Conservation (phyloP, 352 stramenopile species). For the Phytophthora hibernalis region DNA sequence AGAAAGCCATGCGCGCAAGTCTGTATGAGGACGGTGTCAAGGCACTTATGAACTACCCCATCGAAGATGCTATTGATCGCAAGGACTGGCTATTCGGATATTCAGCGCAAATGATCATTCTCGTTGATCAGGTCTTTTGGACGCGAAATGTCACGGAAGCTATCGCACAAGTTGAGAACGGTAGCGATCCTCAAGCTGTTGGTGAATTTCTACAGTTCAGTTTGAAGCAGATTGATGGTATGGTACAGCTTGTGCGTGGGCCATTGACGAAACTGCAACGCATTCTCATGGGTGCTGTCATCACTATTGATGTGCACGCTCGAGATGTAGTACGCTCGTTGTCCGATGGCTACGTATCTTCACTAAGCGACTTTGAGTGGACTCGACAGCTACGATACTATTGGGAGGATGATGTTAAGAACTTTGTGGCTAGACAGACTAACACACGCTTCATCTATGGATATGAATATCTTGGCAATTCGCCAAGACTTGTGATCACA, state of each 20-base stretch:
- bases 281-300: conserved; percentile 90
- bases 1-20: conserved; percentile 88
- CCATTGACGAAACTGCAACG: conserved; percentile 88
- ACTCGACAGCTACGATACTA: conserved; percentile 91
- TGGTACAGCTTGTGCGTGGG: conserved; percentile 91
- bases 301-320: conserved; percentile 93
- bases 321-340: conserved; percentile 90
- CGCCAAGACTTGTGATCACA: conserved; percentile 83
- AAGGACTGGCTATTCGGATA: conserved; percentile 92
- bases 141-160: conserved; percentile 88
- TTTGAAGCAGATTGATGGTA: conserved; percentile 92
- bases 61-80: conserved; percentile 89
- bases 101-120: conserved; percentile 87
- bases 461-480: conserved; percentile 90
- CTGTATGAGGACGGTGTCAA: conserved; percentile 90
- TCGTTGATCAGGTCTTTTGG: conserved; percentile 94
- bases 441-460: conserved; percentile 89
- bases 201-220: conserved; percentile 89
- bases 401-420: conserved; percentile 88
- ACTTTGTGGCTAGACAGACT: conserved; percentile 84
- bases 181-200: conserved; percentile 74
- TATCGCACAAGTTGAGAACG: conserved; percentile 78
- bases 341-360: conserved; percentile 79
- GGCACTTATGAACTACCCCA: conserved; percentile 86
- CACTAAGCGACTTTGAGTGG: conserved; percentile 92